Percentiles rank a stretch among this genome's conserved stretches.
phyloP scores from a whole-genome alignment of 495 filamentous ascomycete genomes.

The Neurospora sp. region DNA sequence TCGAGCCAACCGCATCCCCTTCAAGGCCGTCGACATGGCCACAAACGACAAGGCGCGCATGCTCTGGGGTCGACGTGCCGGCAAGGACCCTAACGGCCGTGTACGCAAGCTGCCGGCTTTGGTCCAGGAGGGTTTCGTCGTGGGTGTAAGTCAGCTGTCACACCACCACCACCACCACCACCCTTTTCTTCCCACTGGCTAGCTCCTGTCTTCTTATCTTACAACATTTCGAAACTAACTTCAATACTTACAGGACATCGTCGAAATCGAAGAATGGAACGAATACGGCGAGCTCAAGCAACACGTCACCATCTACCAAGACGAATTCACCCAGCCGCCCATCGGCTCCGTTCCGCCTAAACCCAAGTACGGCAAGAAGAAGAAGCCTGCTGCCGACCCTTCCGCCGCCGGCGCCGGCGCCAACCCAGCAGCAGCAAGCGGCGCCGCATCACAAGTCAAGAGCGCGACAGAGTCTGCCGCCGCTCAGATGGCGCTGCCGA shows the following conservation, averaged over 20 bases:
- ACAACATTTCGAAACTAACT: background rate
- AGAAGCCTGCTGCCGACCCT: slow-evolving; percentile 13
- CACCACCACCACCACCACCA: background rate
- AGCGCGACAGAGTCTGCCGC: slow-evolving; percentile 7
- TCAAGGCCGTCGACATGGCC: slow-evolving; percentile 84
- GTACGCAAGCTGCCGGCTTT: slow-evolving; percentile 77
- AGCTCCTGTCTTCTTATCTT: background rate
- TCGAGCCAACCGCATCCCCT: slow-evolving; percentile 86
- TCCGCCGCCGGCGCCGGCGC: slow-evolving; percentile 25
- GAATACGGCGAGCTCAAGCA: slow-evolving; percentile 93
- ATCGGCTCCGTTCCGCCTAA: slow-evolving; percentile 25
- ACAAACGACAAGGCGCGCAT: slow-evolving; percentile 85
- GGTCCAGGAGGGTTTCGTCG: slow-evolving; percentile 74
- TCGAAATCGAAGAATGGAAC: slow-evolving; percentile 97
- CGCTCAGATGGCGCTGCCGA: slow-evolving; percentile 33
- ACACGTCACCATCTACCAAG: slow-evolving; percentile 51
- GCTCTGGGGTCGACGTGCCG: slow-evolving; percentile 76
- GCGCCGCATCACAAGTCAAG: slow-evolving; percentile 8
- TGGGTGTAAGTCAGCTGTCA: slow-evolving; percentile 57
- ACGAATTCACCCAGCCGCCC: slow-evolving; percentile 40
- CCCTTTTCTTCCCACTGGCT: background rate
- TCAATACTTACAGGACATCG: slow-evolving; percentile 50
- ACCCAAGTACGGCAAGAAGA: slow-evolving; percentile 17
- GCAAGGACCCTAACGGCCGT: slow-evolving; percentile 46
- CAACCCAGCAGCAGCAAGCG: slow-evolving; percentile 15